A percentile compares a stretch with the other conserved stretches of the same genome.
Evolutionary conservation across 2,329 filamentous ascomycete species (phyloP).

Genomic region (Uncinocarpus reesii): DNA sequence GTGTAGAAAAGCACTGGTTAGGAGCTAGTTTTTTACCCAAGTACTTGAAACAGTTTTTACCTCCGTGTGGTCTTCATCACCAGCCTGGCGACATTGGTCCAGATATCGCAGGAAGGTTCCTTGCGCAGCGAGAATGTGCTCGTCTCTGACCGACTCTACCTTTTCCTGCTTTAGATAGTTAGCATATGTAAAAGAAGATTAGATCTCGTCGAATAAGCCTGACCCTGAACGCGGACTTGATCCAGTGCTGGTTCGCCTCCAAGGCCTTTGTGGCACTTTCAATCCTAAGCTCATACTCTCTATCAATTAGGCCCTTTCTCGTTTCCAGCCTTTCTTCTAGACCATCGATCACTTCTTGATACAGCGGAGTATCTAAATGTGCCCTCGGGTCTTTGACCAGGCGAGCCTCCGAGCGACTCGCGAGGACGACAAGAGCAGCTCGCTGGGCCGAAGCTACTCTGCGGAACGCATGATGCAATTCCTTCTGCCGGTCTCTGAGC

Average conservation of each 20-base stretch:
- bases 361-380: conserved; percentile 34
- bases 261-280: conserved; percentile 24
- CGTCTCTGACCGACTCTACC: conserved; percentile 26
- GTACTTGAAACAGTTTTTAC: conserved; percentile 18
- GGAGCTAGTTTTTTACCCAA: not conserved
- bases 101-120: conserved; percentile 34
- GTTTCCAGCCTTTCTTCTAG: conserved; percentile 24
- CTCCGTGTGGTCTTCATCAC: conserved; percentile 36
- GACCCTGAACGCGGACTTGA: conserved; percentile 28
- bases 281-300: conserved; percentile 28
- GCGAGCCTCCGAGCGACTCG: conserved; percentile 30
- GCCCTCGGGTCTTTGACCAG: conserved; percentile 34
- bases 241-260: conserved; percentile 25
- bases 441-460: conserved; percentile 34
- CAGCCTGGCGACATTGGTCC: conserved; percentile 30
- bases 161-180: conserved; percentile 19
- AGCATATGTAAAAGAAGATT: conserved; percentile 4
- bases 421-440: conserved; percentile 32
- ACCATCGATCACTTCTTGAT: conserved; percentile 27
- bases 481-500: conserved; percentile 34
- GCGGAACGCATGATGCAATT: conserved; percentile 35
- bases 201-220: conserved; percentile 10
- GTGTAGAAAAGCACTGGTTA: not conserved
- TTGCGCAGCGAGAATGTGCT: conserved; percentile 32
- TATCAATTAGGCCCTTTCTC: conserved; percentile 24